Evolutionary conservation across 257 asterid genomes (phyloP), one percentile per base, ranked within the genome.

Genomic region (Schizonepeta tenuifolia): DNA sequence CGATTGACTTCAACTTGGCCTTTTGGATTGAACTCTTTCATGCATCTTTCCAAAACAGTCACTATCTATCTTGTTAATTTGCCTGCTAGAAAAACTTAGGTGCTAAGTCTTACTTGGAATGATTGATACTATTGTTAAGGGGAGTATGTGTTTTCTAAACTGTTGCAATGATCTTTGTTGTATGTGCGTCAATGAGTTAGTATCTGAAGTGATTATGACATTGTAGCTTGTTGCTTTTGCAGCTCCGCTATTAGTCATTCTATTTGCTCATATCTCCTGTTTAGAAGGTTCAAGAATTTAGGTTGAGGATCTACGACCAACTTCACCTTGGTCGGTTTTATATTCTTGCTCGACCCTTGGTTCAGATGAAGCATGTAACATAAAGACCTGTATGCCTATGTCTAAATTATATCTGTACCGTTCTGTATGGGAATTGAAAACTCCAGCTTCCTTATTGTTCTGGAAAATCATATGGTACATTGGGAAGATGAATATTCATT

Each of bases 171-270:
- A 47, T 75, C 40, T 57, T 33, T n/a, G 22, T 14, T 58, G 26
- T 22, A 22, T 51, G 35, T 49, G 66, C 58, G 40, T 54, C 63
- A 56, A 13, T 44, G 61, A 24, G 66, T 55, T 17, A 44, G 36
- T 49, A 38, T 60, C 50, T 49, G 47, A 69, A 75, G 33, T 59
- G 57, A 60, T 49, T 59, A 47, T 69, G 58, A 33, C 73, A 56
- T 38, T 36, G 74, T 11, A 22, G 13, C 66, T 26, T 50, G 40
- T 49, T 35, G 5, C 21, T 47, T 58, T 36, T 59, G 63, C 33
- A 67, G 74, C 51, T 20, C 26, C 24, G 4, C 20, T 59, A 24
- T 44, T 12, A 36, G 24, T 26, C 56, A 21, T 67, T 18, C 13
- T 49, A 66, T 74, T 74, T 74, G 28, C 22, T 13, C 43, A 13